Percentiles rank a stretch among this genome's conserved stretches.
Evolutionary conservation across 345 rosid species (phyloP).

Genomic region (Moricandia moricandioides): DNA sequence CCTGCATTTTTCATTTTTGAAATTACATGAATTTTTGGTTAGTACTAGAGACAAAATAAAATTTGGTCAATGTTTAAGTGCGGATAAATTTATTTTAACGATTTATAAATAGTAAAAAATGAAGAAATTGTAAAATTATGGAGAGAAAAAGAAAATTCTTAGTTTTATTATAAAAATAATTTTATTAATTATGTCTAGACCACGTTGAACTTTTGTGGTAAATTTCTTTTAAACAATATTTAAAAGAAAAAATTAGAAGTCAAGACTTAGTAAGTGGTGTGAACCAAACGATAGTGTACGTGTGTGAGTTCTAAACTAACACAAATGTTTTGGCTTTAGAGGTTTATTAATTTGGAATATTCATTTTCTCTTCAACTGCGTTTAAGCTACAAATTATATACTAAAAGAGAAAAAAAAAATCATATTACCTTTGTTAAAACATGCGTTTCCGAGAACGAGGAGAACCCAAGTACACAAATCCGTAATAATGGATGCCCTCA

Average conservation of each 20-base stretch:
- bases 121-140: not conserved
- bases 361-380: not conserved
- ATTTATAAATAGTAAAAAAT: too few species aligned
- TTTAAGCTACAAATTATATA: not conserved
- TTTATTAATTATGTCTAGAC: not conserved
- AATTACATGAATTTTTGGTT: not conserved
- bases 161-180: too few species aligned
- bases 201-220: not conserved
- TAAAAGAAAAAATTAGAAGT: not conserved
- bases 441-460: constrained; percentile 29
- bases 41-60: not conserved
- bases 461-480: constrained; percentile 57
- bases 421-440: constrained; percentile 13
- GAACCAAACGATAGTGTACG: not conserved
- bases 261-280: not conserved
- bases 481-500: constrained; percentile 47
- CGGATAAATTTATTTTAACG: not conserved
- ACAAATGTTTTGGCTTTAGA: not conserved
- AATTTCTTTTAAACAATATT: too few species aligned
- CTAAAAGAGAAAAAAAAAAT: not conserved
- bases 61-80: not conserved
- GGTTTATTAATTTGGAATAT: not conserved
- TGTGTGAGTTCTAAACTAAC: not conserved
- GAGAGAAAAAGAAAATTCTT: not conserved
- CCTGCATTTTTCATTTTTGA: constrained; percentile 5